These are phyloP conservation scores for Mucuna pruriens DNA, from an alignment of 306 rosid species.

Conservation along the genomic window DNA sequence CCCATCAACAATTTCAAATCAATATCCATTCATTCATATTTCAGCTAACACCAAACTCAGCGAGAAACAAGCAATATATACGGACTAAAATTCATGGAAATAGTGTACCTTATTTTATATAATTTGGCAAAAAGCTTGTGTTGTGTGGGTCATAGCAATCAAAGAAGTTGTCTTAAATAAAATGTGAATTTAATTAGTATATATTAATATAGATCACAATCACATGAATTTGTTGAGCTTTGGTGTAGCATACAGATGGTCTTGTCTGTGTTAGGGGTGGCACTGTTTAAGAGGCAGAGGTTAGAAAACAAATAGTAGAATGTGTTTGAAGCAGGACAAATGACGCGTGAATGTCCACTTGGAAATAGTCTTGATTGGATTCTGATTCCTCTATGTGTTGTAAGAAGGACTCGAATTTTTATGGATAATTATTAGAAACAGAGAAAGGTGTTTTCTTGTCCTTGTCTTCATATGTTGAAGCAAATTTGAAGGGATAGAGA, in stretches of 20 bases:
- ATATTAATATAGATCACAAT: no score
- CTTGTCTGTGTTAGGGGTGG: constrained; percentile 24
- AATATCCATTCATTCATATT: neutral
- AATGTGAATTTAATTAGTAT: neutral
- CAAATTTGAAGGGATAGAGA: neutral
- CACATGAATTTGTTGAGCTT: neutral
- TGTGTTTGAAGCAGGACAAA: neutral
- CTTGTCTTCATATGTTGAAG: neutral
- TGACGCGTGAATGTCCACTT: constrained; percentile 14
- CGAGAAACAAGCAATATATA: neutral
- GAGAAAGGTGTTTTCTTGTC: neutral
- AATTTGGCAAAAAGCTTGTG: neutral
- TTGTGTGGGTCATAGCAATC: neutral
- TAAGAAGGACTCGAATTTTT: neutral
- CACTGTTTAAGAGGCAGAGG: neutral
- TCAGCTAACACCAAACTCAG: neutral
- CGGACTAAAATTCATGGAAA: neutral
- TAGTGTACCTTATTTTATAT: neutral
- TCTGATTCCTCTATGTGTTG: neutral
- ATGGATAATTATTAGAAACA: neutral
- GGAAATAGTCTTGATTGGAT: neutral
- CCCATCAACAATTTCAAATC: neutral
- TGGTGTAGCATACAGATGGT: neutral
- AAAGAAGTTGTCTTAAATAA: neutral
- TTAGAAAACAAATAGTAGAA: neutral